Evolutionary conservation across 2,329 filamentous ascomycete species (phyloP).

Genomic region (Fusarium sp.): DNA sequence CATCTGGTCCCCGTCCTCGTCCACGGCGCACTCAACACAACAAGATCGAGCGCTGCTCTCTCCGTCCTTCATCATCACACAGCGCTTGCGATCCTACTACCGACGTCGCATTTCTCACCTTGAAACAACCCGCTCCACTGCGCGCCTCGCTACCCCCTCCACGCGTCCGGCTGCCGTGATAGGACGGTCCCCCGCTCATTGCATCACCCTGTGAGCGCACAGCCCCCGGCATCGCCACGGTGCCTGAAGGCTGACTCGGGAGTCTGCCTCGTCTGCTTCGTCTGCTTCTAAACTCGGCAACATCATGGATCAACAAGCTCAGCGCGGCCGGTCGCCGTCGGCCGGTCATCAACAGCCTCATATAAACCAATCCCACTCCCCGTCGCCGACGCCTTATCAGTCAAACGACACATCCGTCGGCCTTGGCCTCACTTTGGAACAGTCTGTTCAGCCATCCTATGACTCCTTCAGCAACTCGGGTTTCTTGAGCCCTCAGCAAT

Average conservation of each 20-base stretch:
- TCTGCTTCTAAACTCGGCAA: slow-evolving; percentile 48
- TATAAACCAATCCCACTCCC: slow-evolving; percentile 77
- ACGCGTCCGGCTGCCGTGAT: slow-evolving; percentile 45
- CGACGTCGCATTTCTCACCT: slow-evolving; percentile 35
- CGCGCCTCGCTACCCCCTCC: slow-evolving; percentile 43
- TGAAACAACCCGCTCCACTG: slow-evolving; percentile 29
- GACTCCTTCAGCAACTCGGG: slow-evolving; percentile 57
- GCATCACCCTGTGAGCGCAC: slow-evolving; percentile 52
- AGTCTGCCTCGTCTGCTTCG: slow-evolving; percentile 56
- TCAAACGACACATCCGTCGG: slow-evolving; percentile 60
- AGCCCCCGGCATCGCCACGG: slow-evolving; percentile 57
- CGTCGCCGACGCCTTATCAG: slow-evolving; percentile 68
- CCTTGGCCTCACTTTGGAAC: slow-evolving; percentile 70
- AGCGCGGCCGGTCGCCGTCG: slow-evolving; percentile 71
- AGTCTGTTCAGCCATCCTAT: slow-evolving; percentile 55
- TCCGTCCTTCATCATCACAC: not conserved
- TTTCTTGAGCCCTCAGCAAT: slow-evolving; percentile 62
- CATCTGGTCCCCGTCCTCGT: slow-evolving; percentile 16
- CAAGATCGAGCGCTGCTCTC: slow-evolving; percentile 2
- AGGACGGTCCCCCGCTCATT: slow-evolving; percentile 46
- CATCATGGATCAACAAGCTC: slow-evolving; percentile 57
- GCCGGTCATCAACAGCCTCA: slow-evolving; percentile 67
- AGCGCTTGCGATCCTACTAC: slow-evolving; percentile 24
- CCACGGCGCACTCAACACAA: slow-evolving; percentile 8
- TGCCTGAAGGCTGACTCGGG: slow-evolving; percentile 58